Percentiles rank a stretch among this genome's conserved stretches.
Conservation (phyloP, 305 asterid genomes). For the Fraxinus sp. region DNA sequence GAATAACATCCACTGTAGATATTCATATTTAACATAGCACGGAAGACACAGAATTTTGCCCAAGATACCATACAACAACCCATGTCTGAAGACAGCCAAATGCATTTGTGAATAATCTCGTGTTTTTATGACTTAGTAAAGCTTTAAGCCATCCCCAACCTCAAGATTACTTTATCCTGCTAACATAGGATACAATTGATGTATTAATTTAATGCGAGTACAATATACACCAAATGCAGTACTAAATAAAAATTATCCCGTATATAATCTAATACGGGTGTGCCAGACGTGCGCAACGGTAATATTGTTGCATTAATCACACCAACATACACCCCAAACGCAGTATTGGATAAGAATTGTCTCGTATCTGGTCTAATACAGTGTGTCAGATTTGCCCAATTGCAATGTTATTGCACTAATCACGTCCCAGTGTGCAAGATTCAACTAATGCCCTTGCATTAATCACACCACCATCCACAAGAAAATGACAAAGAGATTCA, state of each 20-base stretch:
- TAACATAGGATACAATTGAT: not conserved
- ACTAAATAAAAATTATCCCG: not conserved
- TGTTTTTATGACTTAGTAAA: not conserved
- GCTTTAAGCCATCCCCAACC: not conserved
- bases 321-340: not conserved
- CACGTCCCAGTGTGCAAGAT: not conserved
- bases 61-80: not conserved
- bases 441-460: not conserved
- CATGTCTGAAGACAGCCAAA: not conserved
- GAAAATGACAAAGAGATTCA: conserved; percentile 23
- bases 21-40: not conserved
- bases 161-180: not conserved
- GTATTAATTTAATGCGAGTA: not conserved
- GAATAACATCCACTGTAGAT: not conserved
- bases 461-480: not conserved
- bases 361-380: not conserved
- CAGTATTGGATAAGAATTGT: not conserved
- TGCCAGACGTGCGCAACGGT: not conserved
- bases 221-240: not conserved
- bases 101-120: not conserved
- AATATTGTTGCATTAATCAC: not conserved
- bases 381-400: not conserved
- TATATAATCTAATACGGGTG: not conserved
- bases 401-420: not conserved
- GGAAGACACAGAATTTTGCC: not conserved